Percentiles rank a stretch among this genome's conserved stretches.
These are phyloP conservation scores for Botrytis galanthina DNA, from an alignment of 2,329 filamentous ascomycete genomes.

Conservation along the genomic window DNA sequence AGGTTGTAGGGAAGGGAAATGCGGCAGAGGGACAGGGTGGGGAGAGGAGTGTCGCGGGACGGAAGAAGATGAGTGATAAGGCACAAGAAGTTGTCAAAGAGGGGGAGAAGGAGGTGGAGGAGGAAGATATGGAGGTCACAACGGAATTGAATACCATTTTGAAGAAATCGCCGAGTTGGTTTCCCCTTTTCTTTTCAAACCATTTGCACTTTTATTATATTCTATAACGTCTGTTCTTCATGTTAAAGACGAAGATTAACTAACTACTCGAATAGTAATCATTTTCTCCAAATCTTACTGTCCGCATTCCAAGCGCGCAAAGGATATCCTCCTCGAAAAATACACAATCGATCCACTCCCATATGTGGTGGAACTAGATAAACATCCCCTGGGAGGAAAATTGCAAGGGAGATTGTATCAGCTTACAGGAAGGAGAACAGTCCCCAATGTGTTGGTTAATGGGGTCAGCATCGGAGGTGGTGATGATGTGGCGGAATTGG, in stretches of 20 bases:
- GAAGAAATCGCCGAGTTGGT: constrained; percentile 77
- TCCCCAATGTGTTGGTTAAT: constrained; percentile 88
- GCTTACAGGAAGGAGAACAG: constrained; percentile 77
- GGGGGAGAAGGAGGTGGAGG: constrained; percentile 38
- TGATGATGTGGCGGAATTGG: constrained; percentile 76
- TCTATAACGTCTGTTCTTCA: neutral
- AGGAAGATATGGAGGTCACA: constrained; percentile 64
- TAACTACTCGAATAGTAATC: constrained; percentile 61
- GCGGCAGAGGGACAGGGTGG: constrained; percentile 35
- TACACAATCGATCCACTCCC: constrained; percentile 82
- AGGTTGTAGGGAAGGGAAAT: constrained; percentile 48
- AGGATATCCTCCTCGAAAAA: constrained; percentile 76
- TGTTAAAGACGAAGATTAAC: constrained; percentile 9
- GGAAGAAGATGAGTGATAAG: constrained; percentile 44
- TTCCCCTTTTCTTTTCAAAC: neutral
- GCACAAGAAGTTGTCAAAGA: constrained; percentile 39
- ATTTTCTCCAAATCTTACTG: constrained; percentile 97
- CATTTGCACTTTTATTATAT: neutral
- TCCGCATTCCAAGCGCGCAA: constrained; percentile 80
- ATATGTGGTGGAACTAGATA: constrained; percentile 86
- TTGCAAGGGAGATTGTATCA: constrained; percentile 71
- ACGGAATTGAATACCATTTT: constrained; percentile 73
- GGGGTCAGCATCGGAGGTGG: constrained; percentile 87
- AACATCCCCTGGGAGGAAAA: constrained; percentile 68
- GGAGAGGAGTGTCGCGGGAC: constrained; percentile 49